A percentile compares a stretch with the other conserved stretches of the same genome.
These are phyloP conservation scores for Achaetomiella virescens DNA, from an alignment of 495 filamentous ascomycete species.

Conservation along the genomic window DNA sequence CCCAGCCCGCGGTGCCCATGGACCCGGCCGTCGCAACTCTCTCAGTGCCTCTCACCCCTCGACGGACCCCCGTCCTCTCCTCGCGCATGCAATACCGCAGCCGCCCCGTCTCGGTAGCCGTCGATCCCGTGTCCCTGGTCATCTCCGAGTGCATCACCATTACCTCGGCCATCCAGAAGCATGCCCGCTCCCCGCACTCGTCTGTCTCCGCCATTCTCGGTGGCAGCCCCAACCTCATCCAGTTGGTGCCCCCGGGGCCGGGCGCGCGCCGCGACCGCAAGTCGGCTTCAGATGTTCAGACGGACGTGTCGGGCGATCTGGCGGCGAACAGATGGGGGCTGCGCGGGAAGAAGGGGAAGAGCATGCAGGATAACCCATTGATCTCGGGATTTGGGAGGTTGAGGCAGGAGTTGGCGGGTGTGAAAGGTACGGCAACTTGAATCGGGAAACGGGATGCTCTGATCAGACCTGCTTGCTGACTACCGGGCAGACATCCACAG, in stretches of 20 bases:
- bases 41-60: slow-evolving; percentile 16
- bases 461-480: slow-evolving; percentile 17
- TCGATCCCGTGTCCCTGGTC: slow-evolving; percentile 90
- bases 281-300: slow-evolving; percentile 16
- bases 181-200: slow-evolving; percentile 92
- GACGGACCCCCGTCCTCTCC: slow-evolving; percentile 18
- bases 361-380: slow-evolving; percentile 95
- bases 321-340: slow-evolving; percentile 72
- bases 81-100: slow-evolving; percentile 44
- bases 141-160: slow-evolving; percentile 99
- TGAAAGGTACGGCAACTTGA: slow-evolving; percentile 54
- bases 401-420: slow-evolving; percentile 81
- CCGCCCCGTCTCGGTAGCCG: slow-evolving; percentile 64
- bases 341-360: slow-evolving; percentile 94
- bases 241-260: slow-evolving; percentile 40
- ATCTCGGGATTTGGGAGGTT: slow-evolving; percentile 92
- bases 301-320: slow-evolving; percentile 35
- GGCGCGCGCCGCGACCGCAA: slow-evolving; percentile 31
- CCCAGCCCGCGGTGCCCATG: slow-evolving; percentile 31
- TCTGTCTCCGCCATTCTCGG: slow-evolving; percentile 95
- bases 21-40: slow-evolving; percentile 27
- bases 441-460: too few relatives aligned
- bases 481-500: slow-evolving; percentile 62
- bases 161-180: slow-evolving; percentile 96
- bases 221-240: slow-evolving; percentile 55